A percentile compares a stretch with the other conserved stretches of the same genome.
Evolutionary conservation across 106 monocot genomes (phyloP).

Genomic region (Agapanthus africanus): DNA sequence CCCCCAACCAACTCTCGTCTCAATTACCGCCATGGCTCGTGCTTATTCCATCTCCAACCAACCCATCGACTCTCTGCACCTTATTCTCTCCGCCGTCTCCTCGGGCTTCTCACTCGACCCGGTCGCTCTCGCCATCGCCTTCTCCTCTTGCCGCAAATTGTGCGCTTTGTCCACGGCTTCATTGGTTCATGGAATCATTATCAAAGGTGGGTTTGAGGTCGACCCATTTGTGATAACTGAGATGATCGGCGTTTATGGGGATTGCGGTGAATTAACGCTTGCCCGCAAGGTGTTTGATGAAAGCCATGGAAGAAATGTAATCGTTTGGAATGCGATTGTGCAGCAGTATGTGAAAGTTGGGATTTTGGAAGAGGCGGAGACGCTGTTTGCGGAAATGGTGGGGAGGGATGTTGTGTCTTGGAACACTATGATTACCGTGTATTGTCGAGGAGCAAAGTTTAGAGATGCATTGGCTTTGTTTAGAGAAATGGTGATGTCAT

Average conservation of each 20-base stretch:
- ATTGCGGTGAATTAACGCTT: neutral
- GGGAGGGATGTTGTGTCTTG: slow-evolving; percentile 21
- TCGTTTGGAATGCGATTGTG: slow-evolving; percentile 18
- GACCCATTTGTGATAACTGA: slow-evolving; percentile 25
- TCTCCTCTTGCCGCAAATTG: slow-evolving; percentile 16
- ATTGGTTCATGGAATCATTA: slow-evolving; percentile 15
- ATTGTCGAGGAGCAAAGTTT: slow-evolving; percentile 1
- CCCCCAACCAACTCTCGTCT: slow-evolving; percentile 22
- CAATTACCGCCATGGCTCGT: slow-evolving; percentile 27
- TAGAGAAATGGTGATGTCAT: slow-evolving; percentile 14
- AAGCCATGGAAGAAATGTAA: slow-evolving; percentile 1
- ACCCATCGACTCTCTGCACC: slow-evolving; percentile 3
- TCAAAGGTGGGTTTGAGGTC: slow-evolving; percentile 6
- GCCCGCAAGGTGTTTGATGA: slow-evolving; percentile 14
- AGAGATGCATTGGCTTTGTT: slow-evolving; percentile 17
- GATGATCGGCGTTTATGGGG: slow-evolving; percentile 18
- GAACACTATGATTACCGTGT: slow-evolving; percentile 24
- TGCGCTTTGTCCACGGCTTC: neutral
- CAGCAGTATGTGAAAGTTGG: slow-evolving; percentile 14
- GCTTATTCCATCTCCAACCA: slow-evolving; percentile 8
- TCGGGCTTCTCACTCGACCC: slow-evolving; percentile 16
- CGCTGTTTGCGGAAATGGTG: slow-evolving; percentile 8
- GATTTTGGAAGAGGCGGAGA: neutral
- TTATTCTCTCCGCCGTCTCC: slow-evolving; percentile 8
- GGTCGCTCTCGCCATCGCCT: slow-evolving; percentile 19